These are phyloP conservation scores for Medicago truncatula DNA, from an alignment of 306 rosid genomes.

Conservation along the genomic window DNA sequence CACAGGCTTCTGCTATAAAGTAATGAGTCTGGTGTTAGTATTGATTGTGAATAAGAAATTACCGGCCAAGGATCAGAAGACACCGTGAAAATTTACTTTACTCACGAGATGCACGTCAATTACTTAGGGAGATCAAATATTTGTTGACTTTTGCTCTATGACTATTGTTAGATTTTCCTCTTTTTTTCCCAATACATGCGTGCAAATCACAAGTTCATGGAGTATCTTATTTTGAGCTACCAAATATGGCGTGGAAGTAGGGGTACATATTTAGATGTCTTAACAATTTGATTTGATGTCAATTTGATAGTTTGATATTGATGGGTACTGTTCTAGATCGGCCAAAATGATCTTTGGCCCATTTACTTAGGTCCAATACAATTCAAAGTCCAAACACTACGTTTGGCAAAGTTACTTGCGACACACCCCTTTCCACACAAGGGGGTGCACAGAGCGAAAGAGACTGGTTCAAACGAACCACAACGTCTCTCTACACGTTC, in stretches of 20 bases:
- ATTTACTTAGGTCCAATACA: too few relatives aligned
- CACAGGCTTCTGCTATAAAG: neutral
- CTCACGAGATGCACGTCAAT: slow-evolving; percentile 45
- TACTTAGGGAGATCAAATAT: neutral
- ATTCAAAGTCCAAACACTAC: too few relatives aligned
- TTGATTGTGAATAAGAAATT: slow-evolving; percentile 27
- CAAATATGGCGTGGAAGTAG: neutral
- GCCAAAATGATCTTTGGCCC: too few relatives aligned
- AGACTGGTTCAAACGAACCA: too few relatives aligned
- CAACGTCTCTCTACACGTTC: too few relatives aligned
- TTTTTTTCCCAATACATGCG: neutral
- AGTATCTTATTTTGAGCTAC: neutral
- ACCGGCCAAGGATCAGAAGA: slow-evolving; percentile 1
- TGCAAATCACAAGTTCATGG: neutral
- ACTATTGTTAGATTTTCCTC: neutral
- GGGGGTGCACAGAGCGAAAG: too few relatives aligned
- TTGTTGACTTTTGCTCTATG: neutral
- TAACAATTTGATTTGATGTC: neutral
- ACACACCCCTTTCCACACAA: too few relatives aligned
- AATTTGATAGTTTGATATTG: too few relatives aligned
- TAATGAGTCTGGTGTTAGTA: neutral
- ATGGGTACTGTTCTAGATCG: too few relatives aligned
- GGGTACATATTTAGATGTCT: neutral
- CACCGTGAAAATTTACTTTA: slow-evolving; percentile 37
- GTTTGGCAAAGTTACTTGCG: too few relatives aligned